Base-by-base conservation (phyloP, 495 filamentous ascomycete genomes). In the Aspergillus nidulans region DNA sequence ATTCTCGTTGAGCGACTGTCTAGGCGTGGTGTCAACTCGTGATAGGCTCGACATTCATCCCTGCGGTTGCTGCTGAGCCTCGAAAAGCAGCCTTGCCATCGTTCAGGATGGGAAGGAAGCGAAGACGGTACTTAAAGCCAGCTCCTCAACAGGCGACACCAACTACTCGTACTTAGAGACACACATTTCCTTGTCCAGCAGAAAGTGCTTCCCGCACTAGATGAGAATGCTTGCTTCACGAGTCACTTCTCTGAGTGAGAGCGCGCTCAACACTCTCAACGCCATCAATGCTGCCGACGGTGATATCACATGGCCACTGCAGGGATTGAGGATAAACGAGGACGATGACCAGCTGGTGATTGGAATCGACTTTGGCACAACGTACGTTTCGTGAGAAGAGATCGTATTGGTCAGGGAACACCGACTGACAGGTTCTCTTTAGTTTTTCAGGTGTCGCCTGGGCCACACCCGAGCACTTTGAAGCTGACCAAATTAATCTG, bases 361-460 rank as follows among this genome's bases (percentile, higher is more conserved):
- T n/a, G 47, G 47, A n/a, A 49, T 49, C 15, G 47, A 49, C n/a
- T 49, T 49, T 39, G 47, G 47, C 10, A 49, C 47, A 1, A 49
- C 47, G 47, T 49, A 18, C 21, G 47, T 24, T 23, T 1, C 19
- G 6, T 19, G 7, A n/a, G n/a, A n/a, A n/a, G n/a, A 24, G 8
- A 25, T 19, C 24, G 4, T 1, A 15, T 4, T 9, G n/a, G 4
- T 1, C 15, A 2, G 0, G 15, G 16, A 15, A 30, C 9, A 23
- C 9, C 6, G 15, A 24, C 13, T 50, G 9, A 39, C 13, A 26
- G 18, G 13, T 6, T 28, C 15, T 10, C 43, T 1, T 19, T 38
- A 53, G 51, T 1, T 53, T 53, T 18, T 53, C 51, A 8, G 51
- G 51, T 1, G 51, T 53, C 10, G 51, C 51, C 16, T 53, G 51